Conservation (phyloP, 2,329 filamentous ascomycete genomes). For the Juglanconis sp. region DNA sequence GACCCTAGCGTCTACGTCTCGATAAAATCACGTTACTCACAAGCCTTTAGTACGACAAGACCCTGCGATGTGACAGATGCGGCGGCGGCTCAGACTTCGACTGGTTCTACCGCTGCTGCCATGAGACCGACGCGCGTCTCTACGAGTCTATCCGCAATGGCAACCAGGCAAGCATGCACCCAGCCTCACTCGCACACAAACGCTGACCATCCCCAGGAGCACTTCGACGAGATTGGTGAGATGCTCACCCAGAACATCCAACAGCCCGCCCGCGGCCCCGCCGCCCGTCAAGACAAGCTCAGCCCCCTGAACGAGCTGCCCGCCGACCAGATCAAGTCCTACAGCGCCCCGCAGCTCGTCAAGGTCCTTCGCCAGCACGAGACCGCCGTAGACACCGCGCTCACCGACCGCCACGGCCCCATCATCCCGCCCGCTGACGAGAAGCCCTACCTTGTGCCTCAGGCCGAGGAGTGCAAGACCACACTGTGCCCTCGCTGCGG, state of each 20-base stretch:
- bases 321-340: slow-evolving; percentile 38
- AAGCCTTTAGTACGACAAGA: slow-evolving; percentile 58
- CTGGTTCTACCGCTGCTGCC: slow-evolving; percentile 71
- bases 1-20: slow-evolving; percentile 19
- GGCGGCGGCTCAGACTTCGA: slow-evolving; percentile 53
- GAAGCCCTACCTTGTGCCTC: slow-evolving; percentile 12
- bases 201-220: slow-evolving; percentile 13
- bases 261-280: slow-evolving; percentile 36
- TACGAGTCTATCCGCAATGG: slow-evolving; percentile 30
- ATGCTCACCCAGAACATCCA: slow-evolving; percentile 30
- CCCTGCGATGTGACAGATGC: slow-evolving; percentile 58
- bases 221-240: slow-evolving; percentile 35
- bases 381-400: slow-evolving; percentile 25
- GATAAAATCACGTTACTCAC: slow-evolving; percentile 52
- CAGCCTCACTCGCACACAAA: slow-evolving; percentile 8
- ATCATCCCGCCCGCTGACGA: not conserved
- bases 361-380: slow-evolving; percentile 49
- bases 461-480: slow-evolving; percentile 45
- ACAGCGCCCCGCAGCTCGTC: slow-evolving; percentile 45
- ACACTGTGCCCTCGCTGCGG: slow-evolving; percentile 50
- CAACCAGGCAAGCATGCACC: slow-evolving; percentile 11
- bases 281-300: slow-evolving; percentile 39
- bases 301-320: slow-evolving; percentile 45
- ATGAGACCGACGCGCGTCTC: slow-evolving; percentile 52
- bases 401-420: slow-evolving; percentile 12